A percentile compares a stretch with the other conserved stretches of the same genome.
phyloP scores from a whole-genome alignment of 2,329 filamentous ascomycete species.

The Graphilbum sp. region DNA sequence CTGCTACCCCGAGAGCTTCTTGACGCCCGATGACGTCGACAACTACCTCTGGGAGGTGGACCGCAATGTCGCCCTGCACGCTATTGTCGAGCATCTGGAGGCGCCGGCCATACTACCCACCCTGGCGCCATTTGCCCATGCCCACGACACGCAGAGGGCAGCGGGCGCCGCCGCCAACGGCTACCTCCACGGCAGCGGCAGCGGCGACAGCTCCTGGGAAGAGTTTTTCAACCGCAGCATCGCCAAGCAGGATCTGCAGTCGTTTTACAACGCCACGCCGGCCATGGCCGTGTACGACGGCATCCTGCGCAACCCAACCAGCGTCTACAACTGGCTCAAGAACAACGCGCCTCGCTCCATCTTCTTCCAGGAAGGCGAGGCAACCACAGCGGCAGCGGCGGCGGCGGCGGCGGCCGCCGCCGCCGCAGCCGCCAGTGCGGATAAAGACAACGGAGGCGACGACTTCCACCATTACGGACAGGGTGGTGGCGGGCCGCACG shows the following conservation, averaged over 20 bases:
- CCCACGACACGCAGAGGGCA: conserved; percentile 14
- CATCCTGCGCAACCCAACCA: conserved; percentile 63
- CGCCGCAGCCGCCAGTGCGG: conserved; percentile 15
- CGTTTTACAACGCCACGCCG: conserved; percentile 20
- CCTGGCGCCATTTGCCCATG: conserved; percentile 31
- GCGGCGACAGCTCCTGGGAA: conserved; percentile 14
- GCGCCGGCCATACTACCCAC: conserved; percentile 24
- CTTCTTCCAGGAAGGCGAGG: conserved; percentile 62
- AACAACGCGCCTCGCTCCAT: conserved; percentile 63
- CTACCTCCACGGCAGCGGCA: conserved; percentile 3
- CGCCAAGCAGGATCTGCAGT: conserved; percentile 17
- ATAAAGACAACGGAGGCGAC: conserved; percentile 23
- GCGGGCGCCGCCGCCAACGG: too few relatives aligned
- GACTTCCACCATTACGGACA: conserved; percentile 5
- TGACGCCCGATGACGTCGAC: conserved; percentile 55
- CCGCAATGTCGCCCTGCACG: conserved; percentile 25
- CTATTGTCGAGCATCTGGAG: conserved; percentile 15
- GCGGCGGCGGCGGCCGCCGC: conserved; percentile 8
- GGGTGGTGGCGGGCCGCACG: conserved; percentile 3
- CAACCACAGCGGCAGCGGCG: conserved; percentile 12
- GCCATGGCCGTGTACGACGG: conserved; percentile 27
- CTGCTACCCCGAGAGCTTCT: conserved; percentile 43
- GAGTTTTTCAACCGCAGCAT: conserved; percentile 17
- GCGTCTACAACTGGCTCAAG: conserved; percentile 89
- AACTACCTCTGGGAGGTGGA: conserved; percentile 57